phyloP scores from a whole-genome alignment of 2,329 filamentous ascomycete species.

The Colletotrichum graminicola region DNA sequence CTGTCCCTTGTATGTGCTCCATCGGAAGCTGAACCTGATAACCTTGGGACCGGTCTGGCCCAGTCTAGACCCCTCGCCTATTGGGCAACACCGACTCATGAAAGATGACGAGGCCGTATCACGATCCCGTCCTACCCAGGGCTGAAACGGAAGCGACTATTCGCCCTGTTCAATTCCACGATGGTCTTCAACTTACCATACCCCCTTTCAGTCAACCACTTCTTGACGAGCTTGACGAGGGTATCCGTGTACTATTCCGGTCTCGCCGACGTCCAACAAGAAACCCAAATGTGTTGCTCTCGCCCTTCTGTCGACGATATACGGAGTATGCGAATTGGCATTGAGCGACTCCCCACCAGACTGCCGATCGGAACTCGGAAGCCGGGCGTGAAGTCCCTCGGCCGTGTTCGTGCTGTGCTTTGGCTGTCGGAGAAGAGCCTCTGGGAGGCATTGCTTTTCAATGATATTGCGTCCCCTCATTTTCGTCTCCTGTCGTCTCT shows the following conservation, averaged over 20 bases:
- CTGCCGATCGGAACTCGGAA: neutral
- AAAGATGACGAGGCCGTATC: too few species aligned
- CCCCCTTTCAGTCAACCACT: constrained; percentile 27
- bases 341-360: constrained; percentile 2
- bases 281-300: constrained; percentile 4
- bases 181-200: neutral
- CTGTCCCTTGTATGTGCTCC: neutral
- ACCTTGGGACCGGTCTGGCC: neutral
- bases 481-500: constrained; percentile 40
- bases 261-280: constrained; percentile 15
- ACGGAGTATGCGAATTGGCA: constrained; percentile 36
- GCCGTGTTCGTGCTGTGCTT: constrained; percentile 39
- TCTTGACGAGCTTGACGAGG: constrained; percentile 4
- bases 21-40: neutral
- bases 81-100: neutral
- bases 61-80: neutral
- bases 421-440: constrained; percentile 44
- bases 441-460: constrained; percentile 42
- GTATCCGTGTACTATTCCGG: constrained; percentile 27
- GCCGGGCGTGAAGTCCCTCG: constrained; percentile 42
- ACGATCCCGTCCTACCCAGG: too few species aligned
- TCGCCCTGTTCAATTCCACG: neutral
- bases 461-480: constrained; percentile 44
- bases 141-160: neutral
- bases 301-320: constrained; percentile 25